Percentiles rank a stretch among this genome's conserved stretches.
phyloP scores from a whole-genome alignment of 192 early-diverging fungal species.

The Pilobolus umbonatus region DNA sequence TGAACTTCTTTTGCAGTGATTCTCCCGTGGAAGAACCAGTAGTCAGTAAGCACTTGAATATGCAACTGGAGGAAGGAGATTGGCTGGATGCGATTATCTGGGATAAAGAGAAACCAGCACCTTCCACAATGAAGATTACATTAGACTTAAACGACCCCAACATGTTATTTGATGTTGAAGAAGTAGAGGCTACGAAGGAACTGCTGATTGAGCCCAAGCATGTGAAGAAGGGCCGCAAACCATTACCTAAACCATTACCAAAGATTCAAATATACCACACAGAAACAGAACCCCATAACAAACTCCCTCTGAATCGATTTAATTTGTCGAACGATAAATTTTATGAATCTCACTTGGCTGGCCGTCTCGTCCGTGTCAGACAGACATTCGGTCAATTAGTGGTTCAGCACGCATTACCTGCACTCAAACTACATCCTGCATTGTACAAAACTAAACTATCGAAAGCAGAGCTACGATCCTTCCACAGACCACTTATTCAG shows the following conservation, averaged over 20 bases:
- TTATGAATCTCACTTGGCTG: constrained; percentile 69
- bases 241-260: constrained; percentile 23
- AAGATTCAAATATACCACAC: constrained; percentile 28
- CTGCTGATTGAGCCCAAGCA: constrained; percentile 22
- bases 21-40: constrained; percentile 3
- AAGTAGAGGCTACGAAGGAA: constrained; percentile 40
- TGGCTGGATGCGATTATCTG: constrained; percentile 81
- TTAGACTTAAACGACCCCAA: constrained; percentile 70
- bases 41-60: constrained; percentile 40
- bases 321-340: constrained; percentile 86
- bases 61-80: constrained; percentile 56
- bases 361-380: constrained; percentile 69
- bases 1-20: no score
- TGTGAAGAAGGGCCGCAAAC: constrained; percentile 29
- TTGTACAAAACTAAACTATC: constrained; percentile 81
- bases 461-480: constrained; percentile 77
- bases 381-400: constrained; percentile 83
- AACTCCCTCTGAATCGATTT: constrained; percentile 66
- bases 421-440: constrained; percentile 71
- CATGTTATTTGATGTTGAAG: constrained; percentile 65
- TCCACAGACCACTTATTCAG: constrained; percentile 82
- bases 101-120: constrained; percentile 59
- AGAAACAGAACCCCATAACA: constrained; percentile 57
- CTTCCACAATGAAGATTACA: constrained; percentile 49
- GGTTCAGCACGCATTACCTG: constrained; percentile 85